phyloP scores from a whole-genome alignment of 306 rosid species.

The Dryas octopetala region DNA sequence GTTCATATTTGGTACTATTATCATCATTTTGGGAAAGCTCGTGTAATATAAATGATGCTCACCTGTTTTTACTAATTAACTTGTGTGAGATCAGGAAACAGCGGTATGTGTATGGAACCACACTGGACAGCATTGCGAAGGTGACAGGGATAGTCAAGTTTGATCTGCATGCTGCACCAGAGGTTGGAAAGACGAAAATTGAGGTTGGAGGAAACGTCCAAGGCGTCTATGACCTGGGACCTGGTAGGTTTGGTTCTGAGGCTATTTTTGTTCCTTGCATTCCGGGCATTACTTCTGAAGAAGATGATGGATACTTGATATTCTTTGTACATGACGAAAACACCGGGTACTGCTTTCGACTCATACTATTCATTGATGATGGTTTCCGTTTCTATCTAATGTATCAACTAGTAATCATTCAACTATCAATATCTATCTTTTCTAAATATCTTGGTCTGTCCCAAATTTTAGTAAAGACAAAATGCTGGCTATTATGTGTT shows the following conservation, averaged over 20 bases:
- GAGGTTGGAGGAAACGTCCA: constrained; percentile 84
- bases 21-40: neutral
- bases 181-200: constrained; percentile 53
- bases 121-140: constrained; percentile 62
- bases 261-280: constrained; percentile 76
- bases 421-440: neutral
- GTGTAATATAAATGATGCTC: neutral
- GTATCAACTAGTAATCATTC: neutral
- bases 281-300: constrained; percentile 68
- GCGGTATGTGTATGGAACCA: constrained; percentile 77
- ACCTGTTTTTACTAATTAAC: neutral
- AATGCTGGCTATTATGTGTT: neutral
- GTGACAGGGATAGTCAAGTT: constrained; percentile 77
- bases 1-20: neutral
- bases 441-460: neutral
- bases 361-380: neutral
- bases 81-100: constrained; percentile 58
- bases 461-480: neutral
- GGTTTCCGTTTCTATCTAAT: neutral
- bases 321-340: constrained; percentile 83
- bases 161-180: constrained; percentile 76
- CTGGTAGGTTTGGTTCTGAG: constrained; percentile 78
- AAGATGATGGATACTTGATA: constrained; percentile 93
- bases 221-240: constrained; percentile 83
- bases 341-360: constrained; percentile 50